Conservation (phyloP, 2,329 filamentous ascomycete species). For the Ophiobolus disseminans region DNA sequence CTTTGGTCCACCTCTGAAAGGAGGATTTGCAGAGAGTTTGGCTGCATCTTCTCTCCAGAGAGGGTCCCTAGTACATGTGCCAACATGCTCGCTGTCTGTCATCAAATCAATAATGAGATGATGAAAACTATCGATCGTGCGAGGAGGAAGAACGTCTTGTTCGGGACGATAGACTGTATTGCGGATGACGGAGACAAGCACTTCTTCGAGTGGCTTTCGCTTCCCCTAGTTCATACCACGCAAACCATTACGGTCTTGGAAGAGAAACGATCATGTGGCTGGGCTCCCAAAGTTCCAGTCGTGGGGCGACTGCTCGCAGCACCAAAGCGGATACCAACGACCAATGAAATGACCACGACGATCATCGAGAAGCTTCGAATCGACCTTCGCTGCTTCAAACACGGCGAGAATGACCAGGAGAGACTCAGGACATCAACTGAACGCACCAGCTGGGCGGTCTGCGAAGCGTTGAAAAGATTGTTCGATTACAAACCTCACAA, state of each 20-base stretch:
- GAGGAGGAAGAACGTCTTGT: constrained; percentile 20
- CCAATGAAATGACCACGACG: constrained; percentile 13
- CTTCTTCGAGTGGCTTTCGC: constrained; percentile 41
- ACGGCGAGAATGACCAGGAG: constrained; percentile 27
- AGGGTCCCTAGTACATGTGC: constrained; percentile 36
- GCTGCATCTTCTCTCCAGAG: constrained; percentile 33
- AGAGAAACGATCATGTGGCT: constrained; percentile 16
- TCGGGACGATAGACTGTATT: constrained; percentile 39
- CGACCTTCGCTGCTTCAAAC: constrained; percentile 37
- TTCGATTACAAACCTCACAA: constrained; percentile 24
- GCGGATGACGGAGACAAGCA: constrained; percentile 33
- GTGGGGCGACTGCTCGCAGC: constrained; percentile 7
- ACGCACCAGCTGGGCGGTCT: constrained; percentile 43
- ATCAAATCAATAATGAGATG: constrained; percentile 41
- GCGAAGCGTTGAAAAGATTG: constrained; percentile 41
- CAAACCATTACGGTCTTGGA: constrained; percentile 1
- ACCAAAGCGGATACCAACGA: not conserved
- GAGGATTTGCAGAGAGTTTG: constrained; percentile 28
- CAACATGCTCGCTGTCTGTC: constrained; percentile 37
- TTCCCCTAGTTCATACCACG: constrained; percentile 37
- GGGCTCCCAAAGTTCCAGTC: constrained; percentile 21
- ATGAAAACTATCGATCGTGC: constrained; percentile 26
- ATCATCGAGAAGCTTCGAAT: constrained; percentile 36
- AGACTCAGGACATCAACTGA: constrained; percentile 25
- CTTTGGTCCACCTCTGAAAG: constrained; percentile 17